A percentile compares a stretch with the other conserved stretches of the same genome.
These are phyloP conservation scores for Ganoderma meredithae DNA, from an alignment of 1,284 basidiomycete species.

Conservation along the genomic window DNA sequence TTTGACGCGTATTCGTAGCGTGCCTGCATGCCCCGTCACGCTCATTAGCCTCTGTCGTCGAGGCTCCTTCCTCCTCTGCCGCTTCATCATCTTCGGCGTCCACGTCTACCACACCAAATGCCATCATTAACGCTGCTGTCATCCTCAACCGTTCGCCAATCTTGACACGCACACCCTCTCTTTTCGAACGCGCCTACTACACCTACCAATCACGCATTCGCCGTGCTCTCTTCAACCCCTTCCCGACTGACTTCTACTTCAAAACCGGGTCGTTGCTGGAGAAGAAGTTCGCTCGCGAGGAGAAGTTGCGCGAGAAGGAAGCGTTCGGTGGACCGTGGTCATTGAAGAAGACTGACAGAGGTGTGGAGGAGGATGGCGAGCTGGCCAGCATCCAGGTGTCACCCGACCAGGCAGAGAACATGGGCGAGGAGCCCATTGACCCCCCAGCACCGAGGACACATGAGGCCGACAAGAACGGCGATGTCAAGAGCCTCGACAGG, in stretches of 20 bases:
- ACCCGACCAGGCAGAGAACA: slow-evolving; percentile 50
- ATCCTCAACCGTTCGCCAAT: slow-evolving; percentile 88
- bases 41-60: slow-evolving; percentile 41
- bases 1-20: slow-evolving; percentile 23
- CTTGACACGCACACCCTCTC: slow-evolving; percentile 78
- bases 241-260: slow-evolving; percentile 94
- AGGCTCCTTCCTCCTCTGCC: slow-evolving; percentile 31
- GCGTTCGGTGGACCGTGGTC: slow-evolving; percentile 64
- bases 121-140: slow-evolving; percentile 58
- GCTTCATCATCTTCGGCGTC: slow-evolving; percentile 26
- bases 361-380: slow-evolving; percentile 47
- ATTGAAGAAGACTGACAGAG: slow-evolving; percentile 28
- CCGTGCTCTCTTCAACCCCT: slow-evolving; percentile 88
- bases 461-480: slow-evolving; percentile 65
- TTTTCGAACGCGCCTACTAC: slow-evolving; percentile 88
- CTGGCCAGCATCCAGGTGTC: slow-evolving; percentile 49
- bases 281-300: slow-evolving; percentile 79
- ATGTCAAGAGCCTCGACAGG: slow-evolving; percentile 83
- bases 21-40: slow-evolving; percentile 36
- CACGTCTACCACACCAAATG: slow-evolving; percentile 31
- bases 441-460: slow-evolving; percentile 55
- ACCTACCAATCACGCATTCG: slow-evolving; percentile 86
- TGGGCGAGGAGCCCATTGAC: slow-evolving; percentile 62
- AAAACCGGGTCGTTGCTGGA: slow-evolving; percentile 91
- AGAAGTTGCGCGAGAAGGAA: slow-evolving; percentile 70